Conservation (phyloP, 495 filamentous ascomycete genomes). For the Apodospora peruviana region DNA sequence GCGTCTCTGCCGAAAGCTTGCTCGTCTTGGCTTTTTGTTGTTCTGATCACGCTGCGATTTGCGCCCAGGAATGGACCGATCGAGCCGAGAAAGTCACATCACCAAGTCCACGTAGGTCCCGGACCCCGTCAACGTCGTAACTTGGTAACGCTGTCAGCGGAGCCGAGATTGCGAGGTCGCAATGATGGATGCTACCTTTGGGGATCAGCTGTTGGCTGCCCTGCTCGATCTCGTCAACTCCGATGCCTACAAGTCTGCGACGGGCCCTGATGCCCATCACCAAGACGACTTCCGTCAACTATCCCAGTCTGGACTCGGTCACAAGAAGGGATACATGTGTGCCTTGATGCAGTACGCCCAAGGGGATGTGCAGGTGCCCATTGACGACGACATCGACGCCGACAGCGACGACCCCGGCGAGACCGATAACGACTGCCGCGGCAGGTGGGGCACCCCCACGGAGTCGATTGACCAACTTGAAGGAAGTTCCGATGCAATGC, state of each 20-base stretch:
- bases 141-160: neutral
- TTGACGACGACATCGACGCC: constrained; percentile 18
- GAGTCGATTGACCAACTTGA: no score
- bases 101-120: no score
- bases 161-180: constrained; percentile 5
- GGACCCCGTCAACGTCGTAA: neutral
- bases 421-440: neutral
- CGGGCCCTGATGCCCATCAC: neutral
- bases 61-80: no score
- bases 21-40: no score
- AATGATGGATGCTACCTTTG: neutral
- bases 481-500: no score
- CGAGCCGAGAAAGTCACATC: no score
- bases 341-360: constrained; percentile 17
- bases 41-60: no score
- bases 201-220: neutral
- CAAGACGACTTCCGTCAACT: neutral
- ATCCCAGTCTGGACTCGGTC: neutral
- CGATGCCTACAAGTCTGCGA: neutral
- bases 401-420: constrained; percentile 10
- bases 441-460: neutral
- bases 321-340: constrained; percentile 11
- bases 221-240: neutral
- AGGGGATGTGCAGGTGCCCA: neutral
- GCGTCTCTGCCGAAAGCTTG: no score